Percentiles rank a stretch among this genome's conserved stretches.
These are phyloP conservation scores for Brassica incana DNA, from an alignment of 345 rosid genomes.

Conservation along the genomic window DNA sequence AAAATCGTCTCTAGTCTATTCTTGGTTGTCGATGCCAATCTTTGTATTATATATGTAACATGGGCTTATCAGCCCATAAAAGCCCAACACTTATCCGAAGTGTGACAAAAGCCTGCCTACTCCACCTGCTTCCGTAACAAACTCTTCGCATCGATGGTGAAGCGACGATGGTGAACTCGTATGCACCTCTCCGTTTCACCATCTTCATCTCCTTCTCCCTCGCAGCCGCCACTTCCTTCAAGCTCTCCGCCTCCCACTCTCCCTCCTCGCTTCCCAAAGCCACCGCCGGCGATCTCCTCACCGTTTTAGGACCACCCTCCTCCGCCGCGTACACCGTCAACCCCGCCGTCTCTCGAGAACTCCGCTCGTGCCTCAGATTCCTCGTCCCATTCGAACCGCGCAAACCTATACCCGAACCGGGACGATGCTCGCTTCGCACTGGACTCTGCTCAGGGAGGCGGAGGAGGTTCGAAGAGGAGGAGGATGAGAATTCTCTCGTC, in stretches of 20 bases:
- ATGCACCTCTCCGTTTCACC: conserved; percentile 45
- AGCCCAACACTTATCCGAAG: too few relatives aligned
- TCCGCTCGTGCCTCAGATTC: conserved; percentile 70
- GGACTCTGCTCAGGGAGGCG: conserved; percentile 31
- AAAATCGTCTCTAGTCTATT: too few relatives aligned
- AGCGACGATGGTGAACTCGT: conserved; percentile 39
- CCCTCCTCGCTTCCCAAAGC: conserved; percentile 53
- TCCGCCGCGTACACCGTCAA: conserved; percentile 48
- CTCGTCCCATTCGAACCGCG: conserved; percentile 62
- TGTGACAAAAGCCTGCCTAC: too few relatives aligned
- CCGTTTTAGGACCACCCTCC: conserved; percentile 58
- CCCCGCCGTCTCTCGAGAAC: conserved; percentile 56
- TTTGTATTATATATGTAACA: too few relatives aligned
- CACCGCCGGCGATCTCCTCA: conserved; percentile 68
- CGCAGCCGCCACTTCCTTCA: conserved; percentile 46
- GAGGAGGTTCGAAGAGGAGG: conserved; percentile 26
- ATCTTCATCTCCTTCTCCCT: conserved; percentile 58
- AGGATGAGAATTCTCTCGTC: conserved; percentile 50
- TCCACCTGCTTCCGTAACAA: neutral
- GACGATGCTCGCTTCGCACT: conserved; percentile 25
- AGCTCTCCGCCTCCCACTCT: conserved; percentile 29
- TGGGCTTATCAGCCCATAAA: too few relatives aligned
- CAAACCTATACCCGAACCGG: neutral
- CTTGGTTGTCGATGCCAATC: too few relatives aligned
- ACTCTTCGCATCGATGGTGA: neutral